These are phyloP conservation scores for Fusarium beomiforme DNA, from an alignment of 2,329 filamentous ascomycete genomes.

Conservation along the genomic window DNA sequence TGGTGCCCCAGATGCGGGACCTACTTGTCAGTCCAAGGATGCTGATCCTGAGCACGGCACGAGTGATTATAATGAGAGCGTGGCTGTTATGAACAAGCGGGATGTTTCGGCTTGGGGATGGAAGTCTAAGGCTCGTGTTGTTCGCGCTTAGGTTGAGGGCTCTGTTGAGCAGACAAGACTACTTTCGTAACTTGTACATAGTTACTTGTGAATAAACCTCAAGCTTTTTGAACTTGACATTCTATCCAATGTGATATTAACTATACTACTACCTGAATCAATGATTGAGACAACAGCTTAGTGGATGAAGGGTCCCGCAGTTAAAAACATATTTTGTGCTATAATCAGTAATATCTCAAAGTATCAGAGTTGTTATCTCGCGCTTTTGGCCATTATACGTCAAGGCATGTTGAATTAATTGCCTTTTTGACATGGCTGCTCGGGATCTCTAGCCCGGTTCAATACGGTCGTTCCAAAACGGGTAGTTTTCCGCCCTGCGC, in stretches of 20 bases:
- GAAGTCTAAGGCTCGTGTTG: slow-evolving; percentile 27
- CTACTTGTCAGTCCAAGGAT: slow-evolving; percentile 48
- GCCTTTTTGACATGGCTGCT: not conserved
- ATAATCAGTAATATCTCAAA: rapidly evolving
- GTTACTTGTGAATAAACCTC: not conserved
- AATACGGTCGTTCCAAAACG: not conserved
- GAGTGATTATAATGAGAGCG: slow-evolving; percentile 47
- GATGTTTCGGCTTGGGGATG: slow-evolving; percentile 29
- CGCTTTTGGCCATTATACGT: not conserved
- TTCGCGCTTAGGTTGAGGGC: not conserved
- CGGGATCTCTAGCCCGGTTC: slow-evolving; percentile 20
- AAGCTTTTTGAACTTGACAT: not conserved
- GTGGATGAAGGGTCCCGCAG: rapidly evolving
- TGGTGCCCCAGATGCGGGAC: slow-evolving; percentile 22
- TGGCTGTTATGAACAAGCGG: slow-evolving; percentile 35
- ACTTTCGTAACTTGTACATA: not conserved
- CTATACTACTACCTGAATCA: rapidly evolving
- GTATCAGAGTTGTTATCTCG: not conserved
- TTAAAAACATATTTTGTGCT: no score
- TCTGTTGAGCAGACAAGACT: not conserved
- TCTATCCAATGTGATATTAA: rapidly evolving
- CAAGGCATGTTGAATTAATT: not conserved
- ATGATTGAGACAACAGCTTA: rapidly evolving
- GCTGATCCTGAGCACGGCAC: slow-evolving; percentile 54
- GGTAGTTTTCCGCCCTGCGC: slow-evolving; percentile 11